Evolutionary conservation across 1,139 yeast genomes (phyloP).

Genomic region (Zhuliangozyma blackwelliae): DNA sequence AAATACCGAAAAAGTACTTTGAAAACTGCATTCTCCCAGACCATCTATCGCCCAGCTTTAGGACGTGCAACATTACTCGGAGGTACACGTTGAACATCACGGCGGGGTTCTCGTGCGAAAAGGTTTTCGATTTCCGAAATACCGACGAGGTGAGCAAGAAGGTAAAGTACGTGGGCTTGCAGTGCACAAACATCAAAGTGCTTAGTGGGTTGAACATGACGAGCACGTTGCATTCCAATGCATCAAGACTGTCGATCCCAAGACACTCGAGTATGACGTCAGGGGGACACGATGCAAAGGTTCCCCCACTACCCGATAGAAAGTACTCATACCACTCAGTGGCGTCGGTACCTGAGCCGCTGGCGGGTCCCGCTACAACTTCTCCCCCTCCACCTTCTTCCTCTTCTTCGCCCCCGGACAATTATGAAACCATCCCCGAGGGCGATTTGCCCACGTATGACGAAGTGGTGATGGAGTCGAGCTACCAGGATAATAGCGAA

Average conservation of each 20-base stretch:
- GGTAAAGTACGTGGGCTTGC: slow-evolving; percentile 28
- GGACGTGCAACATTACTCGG: slow-evolving; percentile 54
- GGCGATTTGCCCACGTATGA: slow-evolving; percentile 32
- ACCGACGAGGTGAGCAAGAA: slow-evolving; percentile 16
- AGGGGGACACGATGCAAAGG: background rate
- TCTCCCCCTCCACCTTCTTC: background rate
- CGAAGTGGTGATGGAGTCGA: slow-evolving; percentile 26
- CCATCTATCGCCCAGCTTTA: slow-evolving; percentile 50
- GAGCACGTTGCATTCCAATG: slow-evolving; percentile 17
- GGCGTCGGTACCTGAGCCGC: background rate
- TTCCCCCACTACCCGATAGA: background rate
- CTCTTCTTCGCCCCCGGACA: background rate
- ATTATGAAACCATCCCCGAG: slow-evolving; percentile 1
- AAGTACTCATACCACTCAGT: background rate
- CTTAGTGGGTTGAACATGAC: slow-evolving; percentile 40
- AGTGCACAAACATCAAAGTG: slow-evolving; percentile 33
- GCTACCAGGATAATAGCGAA: slow-evolving; percentile 24
- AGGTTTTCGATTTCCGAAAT: slow-evolving; percentile 18
- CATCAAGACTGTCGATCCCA: slow-evolving; percentile 10
- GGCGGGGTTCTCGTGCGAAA: slow-evolving; percentile 43
- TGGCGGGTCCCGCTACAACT: background rate
- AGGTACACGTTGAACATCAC: slow-evolving; percentile 40
- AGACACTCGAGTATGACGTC: slow-evolving; percentile 1
- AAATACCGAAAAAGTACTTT: slow-evolving; percentile 40
- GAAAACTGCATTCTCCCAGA: slow-evolving; percentile 46